These are phyloP conservation scores for Penicillium italicum DNA, from an alignment of 2,329 filamentous ascomycete species.

Conservation along the genomic window DNA sequence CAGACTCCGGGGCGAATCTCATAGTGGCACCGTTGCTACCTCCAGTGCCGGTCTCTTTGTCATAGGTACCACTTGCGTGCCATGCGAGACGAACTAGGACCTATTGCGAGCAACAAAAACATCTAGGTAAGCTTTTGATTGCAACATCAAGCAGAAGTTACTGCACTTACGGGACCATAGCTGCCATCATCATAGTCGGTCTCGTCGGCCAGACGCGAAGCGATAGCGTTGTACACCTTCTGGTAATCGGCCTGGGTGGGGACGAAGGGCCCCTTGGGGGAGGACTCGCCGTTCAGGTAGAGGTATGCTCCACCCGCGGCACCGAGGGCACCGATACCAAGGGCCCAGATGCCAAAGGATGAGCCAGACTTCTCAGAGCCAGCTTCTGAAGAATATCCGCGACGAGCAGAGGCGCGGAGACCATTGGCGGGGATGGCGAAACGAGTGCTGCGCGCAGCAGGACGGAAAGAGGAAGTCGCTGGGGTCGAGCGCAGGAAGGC, in stretches of 20 bases:
- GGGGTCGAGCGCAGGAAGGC: conserved; percentile 43
- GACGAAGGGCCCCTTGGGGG: conserved; percentile 57
- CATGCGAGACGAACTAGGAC: conserved; percentile 84
- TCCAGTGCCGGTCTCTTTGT: conserved; percentile 81
- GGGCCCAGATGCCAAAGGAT: conserved; percentile 55
- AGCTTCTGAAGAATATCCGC: conserved; percentile 73
- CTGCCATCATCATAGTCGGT: conserved; percentile 96
- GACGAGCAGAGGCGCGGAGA: conserved; percentile 70
- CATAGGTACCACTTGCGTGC: conserved; percentile 91
- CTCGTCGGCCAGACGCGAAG: conserved; percentile 74
- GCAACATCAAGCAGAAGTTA: not conserved
- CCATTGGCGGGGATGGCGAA: conserved; percentile 59
- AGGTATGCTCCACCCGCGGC: conserved; percentile 63
- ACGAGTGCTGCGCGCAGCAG: conserved; percentile 53
- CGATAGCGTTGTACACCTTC: conserved; percentile 87
- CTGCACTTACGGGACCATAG: conserved; percentile 69
- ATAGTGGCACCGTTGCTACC: conserved; percentile 96
- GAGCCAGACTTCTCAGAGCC: conserved; percentile 49
- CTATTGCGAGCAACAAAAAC: conserved; percentile 23
- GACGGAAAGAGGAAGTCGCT: conserved; percentile 36
- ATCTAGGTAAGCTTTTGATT: not conserved
- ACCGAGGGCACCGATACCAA: conserved; percentile 56
- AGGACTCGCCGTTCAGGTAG: conserved; percentile 51
- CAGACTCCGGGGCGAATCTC: conserved; percentile 84
- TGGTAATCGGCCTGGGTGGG: conserved; percentile 88